Conservation (phyloP, 352 stramenopile species). For the Stephanocyclus meneghinianus region DNA sequence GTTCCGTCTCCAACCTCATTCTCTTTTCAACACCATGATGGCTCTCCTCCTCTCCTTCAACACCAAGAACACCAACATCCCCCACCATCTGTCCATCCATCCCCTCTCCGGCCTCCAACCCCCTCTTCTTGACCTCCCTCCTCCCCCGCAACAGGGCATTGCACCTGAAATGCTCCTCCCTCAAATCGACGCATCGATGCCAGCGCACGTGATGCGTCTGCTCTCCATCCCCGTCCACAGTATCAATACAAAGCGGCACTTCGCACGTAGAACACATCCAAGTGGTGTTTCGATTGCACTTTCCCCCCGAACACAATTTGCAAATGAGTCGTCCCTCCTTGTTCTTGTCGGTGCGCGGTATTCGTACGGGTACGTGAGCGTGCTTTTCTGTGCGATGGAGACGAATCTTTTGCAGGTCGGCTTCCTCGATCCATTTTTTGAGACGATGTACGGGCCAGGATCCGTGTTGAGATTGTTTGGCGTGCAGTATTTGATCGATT, state of each 20-base stretch:
- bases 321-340: slow-evolving; percentile 49
- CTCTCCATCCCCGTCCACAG: slow-evolving; percentile 18
- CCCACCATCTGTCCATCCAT: slow-evolving; percentile 4
- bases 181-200: slow-evolving; percentile 32
- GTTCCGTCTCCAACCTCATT: background rate
- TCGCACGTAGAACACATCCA: slow-evolving; percentile 47
- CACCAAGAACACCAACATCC: background rate
- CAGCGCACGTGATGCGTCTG: slow-evolving; percentile 26
- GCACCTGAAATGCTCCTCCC: slow-evolving; percentile 14
- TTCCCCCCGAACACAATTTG: slow-evolving; percentile 37
- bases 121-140: slow-evolving; percentile 31
- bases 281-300: slow-evolving; percentile 46
- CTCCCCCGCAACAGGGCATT: slow-evolving; percentile 36
- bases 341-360: slow-evolving; percentile 17
- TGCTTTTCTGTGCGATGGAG: slow-evolving; percentile 5
- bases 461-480: background rate
- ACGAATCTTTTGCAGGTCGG: slow-evolving; percentile 14
- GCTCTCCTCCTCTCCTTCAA: too few relatives aligned
- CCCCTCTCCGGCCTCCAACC: background rate
- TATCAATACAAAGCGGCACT: slow-evolving; percentile 45
- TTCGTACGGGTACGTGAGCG: slow-evolving; percentile 13
- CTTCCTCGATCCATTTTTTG: slow-evolving; percentile 25
- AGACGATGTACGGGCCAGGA: slow-evolving; percentile 9
- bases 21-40: too few relatives aligned
- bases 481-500: slow-evolving; percentile 5